These are phyloP conservation scores for Kwoniella sp. DNA, from an alignment of 768 basidiomycete genomes.

Conservation along the genomic window DNA sequence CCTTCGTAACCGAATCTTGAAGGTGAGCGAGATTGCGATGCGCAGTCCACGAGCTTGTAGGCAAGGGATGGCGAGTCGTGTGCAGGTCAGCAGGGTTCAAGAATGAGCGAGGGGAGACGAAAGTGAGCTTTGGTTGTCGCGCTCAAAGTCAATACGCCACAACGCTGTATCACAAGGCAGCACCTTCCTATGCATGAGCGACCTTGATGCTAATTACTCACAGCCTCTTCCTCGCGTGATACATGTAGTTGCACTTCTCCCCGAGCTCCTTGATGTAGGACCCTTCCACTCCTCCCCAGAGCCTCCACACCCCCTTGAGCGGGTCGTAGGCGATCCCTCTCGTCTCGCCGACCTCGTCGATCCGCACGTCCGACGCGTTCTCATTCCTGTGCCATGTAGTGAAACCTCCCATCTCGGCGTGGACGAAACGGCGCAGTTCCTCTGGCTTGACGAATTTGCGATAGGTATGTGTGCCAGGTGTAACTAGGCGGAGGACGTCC, in stretches of 20 bases:
- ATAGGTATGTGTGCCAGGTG: constrained; percentile 84
- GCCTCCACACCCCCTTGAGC: constrained; percentile 41
- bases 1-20: too few species aligned
- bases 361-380: constrained; percentile 26
- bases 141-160: too few species aligned
- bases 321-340: constrained; percentile 51
- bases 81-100: too few species aligned
- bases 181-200: too few species aligned
- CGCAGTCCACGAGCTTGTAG: too few species aligned
- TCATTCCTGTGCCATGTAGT: constrained; percentile 39
- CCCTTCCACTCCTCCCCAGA: constrained; percentile 46
- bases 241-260: constrained; percentile 50
- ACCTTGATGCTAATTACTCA: too few species aligned
- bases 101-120: too few species aligned
- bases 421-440: constrained; percentile 81
- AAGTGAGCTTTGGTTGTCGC: too few species aligned
- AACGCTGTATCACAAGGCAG: too few species aligned
- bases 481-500: constrained; percentile 70
- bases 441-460: constrained; percentile 81
- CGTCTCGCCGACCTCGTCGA: constrained; percentile 39
- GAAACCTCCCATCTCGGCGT: constrained; percentile 54
- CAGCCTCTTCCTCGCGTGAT: constrained; percentile 44
- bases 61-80: too few species aligned
- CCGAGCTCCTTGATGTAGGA: constrained; percentile 39
- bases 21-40: too few species aligned